Base-by-base conservation (phyloP, 805 yeast species). In the Lipomyces mesembrius region DNA sequence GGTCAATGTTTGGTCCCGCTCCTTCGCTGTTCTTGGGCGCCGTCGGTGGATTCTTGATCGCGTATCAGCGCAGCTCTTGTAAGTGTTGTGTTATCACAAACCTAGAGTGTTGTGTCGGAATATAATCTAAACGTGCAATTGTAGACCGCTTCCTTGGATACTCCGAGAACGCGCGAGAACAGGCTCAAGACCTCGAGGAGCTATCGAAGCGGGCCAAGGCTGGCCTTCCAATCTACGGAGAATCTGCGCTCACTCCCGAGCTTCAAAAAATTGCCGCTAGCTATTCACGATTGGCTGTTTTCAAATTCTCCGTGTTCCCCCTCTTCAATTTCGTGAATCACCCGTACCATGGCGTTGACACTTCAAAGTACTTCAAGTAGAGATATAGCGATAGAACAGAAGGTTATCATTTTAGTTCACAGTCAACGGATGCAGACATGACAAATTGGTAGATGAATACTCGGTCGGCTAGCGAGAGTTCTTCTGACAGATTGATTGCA, bases 271-370 rank as follows among this genome's bases (percentile, higher is more conserved):
- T 89, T 70, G 87, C 96, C 67, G 86, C 89, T 74, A 84, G 92
- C 80, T 89, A 89, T 82, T 88, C 95, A 29, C 89, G 88, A 72
- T 87, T 87, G 75, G 86, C 96, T 7, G 86, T 85, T 74, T 77
- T 85, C 65, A 79, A 82, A 63, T 76, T 88, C 73, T 84, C 87
- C 64, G 75, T 89, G 68, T 77, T 91, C 74, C 96, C 96, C 29
- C 88, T 92, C 91, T 90, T 91, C 82, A 91, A 91, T 79, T 80
- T 89, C 69, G 92, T 87, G 58, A 80, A 86, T 76, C 97, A 91
- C 78, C 92, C 90, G 72, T 88, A 86, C 80, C 97, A 91, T 78
- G 95, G 94, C 32, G 87, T 90, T 66, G 89, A 88, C 37, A 63
- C 71, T 17, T 20, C 71, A 29, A 66, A 64, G 59, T 68, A 68